phyloP scores from a whole-genome alignment of 2,329 filamentous ascomycete species.

The Scedosporium boydii region DNA sequence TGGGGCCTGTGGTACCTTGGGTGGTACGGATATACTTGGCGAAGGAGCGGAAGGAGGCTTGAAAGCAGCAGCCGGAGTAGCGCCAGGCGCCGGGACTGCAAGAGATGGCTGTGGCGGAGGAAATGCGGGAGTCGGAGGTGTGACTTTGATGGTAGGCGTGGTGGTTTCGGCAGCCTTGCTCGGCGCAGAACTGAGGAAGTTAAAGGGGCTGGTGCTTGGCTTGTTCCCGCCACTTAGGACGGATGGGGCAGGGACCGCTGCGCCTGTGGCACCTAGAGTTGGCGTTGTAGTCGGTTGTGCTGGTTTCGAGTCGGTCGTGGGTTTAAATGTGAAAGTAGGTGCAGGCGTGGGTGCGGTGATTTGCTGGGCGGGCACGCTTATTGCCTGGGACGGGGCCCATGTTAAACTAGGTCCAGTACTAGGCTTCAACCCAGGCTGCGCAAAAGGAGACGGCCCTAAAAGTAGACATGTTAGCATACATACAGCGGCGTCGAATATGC shows the following conservation, averaged over 20 bases:
- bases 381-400: background rate
- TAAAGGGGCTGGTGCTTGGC: background rate
- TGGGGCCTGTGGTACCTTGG: slow-evolving; percentile 13
- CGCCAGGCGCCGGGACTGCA: background rate
- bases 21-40: slow-evolving; percentile 7
- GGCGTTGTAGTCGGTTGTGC: background rate
- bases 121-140: slow-evolving; percentile 10
- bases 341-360: background rate
- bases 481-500: too few relatives aligned
- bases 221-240: background rate
- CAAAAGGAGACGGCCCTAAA: background rate
- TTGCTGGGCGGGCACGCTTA: background rate
- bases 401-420: background rate
- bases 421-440: background rate
- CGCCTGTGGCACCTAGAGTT: background rate
- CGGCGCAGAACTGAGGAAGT: background rate
- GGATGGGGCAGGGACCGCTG: background rate
- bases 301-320: background rate
- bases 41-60: slow-evolving; percentile 6
- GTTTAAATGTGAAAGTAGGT: background rate
- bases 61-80: slow-evolving; percentile 1
- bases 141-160: slow-evolving; percentile 9
- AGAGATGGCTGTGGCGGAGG: background rate
- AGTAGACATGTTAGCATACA: background rate
- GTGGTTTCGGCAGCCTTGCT: background rate